These are phyloP conservation scores for Mycena vitilis DNA, from an alignment of 768 basidiomycete species.

Conservation along the genomic window DNA sequence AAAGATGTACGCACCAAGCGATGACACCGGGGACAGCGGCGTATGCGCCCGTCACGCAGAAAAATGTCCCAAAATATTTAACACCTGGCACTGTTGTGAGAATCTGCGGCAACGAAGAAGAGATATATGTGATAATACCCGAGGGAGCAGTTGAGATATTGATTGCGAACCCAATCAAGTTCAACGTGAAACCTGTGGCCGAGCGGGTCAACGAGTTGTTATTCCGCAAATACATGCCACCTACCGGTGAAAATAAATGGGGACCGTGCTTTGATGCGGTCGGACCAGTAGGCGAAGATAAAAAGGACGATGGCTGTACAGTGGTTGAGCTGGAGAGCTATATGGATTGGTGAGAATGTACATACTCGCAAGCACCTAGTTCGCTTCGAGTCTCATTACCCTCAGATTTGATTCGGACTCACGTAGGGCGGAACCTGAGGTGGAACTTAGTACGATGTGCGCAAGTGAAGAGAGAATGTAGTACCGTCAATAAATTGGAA, in stretches of 20 bases:
- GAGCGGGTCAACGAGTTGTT: not conserved
- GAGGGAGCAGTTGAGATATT: slow-evolving; percentile 64
- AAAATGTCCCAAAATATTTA: slow-evolving; percentile 81
- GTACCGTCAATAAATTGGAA: slow-evolving; percentile 72
- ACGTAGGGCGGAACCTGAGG: slow-evolving; percentile 61
- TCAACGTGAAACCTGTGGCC: slow-evolving; percentile 24
- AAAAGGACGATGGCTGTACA: slow-evolving; percentile 63
- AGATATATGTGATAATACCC: not conserved
- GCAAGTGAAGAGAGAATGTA: too few relatives aligned
- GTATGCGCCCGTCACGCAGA: slow-evolving; percentile 74
- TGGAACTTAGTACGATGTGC: too few relatives aligned
- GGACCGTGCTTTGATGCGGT: slow-evolving; percentile 63
- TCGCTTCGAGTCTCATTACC: not conserved
- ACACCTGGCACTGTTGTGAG: slow-evolving; percentile 46
- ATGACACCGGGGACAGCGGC: slow-evolving; percentile 69
- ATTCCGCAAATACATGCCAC: slow-evolving; percentile 45
- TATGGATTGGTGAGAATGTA: not conserved
- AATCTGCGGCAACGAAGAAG: not conserved
- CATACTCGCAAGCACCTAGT: slow-evolving; percentile 62
- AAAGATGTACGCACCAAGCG: slow-evolving; percentile 61
- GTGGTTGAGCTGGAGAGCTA: not conserved
- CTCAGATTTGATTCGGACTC: not conserved
- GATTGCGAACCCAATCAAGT: slow-evolving; percentile 69
- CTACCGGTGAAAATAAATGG: slow-evolving; percentile 68
- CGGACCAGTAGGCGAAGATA: slow-evolving; percentile 67